Base-by-base conservation (phyloP, 2,329 filamentous ascomycete genomes). In the Aspergillus puulaauensis region DNA sequence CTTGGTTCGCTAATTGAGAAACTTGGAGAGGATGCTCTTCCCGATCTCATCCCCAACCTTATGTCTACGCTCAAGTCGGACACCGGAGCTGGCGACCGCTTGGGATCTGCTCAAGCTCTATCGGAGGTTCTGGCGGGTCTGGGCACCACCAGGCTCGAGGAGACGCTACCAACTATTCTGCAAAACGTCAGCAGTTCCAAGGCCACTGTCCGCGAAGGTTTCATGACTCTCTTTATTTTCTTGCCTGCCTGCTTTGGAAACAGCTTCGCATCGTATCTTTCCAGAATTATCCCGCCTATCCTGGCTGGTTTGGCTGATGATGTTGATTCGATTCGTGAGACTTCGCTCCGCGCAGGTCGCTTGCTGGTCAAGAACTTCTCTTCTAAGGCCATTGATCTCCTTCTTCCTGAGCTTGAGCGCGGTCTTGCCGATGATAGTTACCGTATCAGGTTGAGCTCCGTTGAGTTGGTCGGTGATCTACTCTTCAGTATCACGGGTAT, bases 181-280 rank as follows among this genome's bases (percentile, higher is more conserved):
- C 93, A 98, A 70, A 99, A 99, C 69, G 93, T 96, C 64, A 88
- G 91, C 66, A 98, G 93, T 68, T 86, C 89, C 65, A 97, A 96
- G 76, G 74, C 95, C 17, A 87, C 92, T 54, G 91, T 99, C 63
- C 88, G 95, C 68, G 95, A 99, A 81, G 95, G 95, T 46, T 99
- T 99, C 80, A 99, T 99, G 95, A 97, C 95, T 7, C 84, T 99
- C 41, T 99, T 99, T 78, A 98, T 99, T 65, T 99, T 97, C 84
- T 86, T 99, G 79, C 95, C 95, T 12, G 95, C 96, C 53, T 99
- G 95, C 78, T 99, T 99, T 69, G 95, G 95, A 69, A 99, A 99
- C 82, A 96, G 93, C 75, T 99, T 99, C 70, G 90, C 95, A 66
- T 92, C 91, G 71, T 99, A 99, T 71, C 88, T 99, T 60, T 91